These are phyloP conservation scores for Ophiostoma australiae DNA, from an alignment of 2,329 filamentous ascomycete genomes.

Conservation along the genomic window DNA sequence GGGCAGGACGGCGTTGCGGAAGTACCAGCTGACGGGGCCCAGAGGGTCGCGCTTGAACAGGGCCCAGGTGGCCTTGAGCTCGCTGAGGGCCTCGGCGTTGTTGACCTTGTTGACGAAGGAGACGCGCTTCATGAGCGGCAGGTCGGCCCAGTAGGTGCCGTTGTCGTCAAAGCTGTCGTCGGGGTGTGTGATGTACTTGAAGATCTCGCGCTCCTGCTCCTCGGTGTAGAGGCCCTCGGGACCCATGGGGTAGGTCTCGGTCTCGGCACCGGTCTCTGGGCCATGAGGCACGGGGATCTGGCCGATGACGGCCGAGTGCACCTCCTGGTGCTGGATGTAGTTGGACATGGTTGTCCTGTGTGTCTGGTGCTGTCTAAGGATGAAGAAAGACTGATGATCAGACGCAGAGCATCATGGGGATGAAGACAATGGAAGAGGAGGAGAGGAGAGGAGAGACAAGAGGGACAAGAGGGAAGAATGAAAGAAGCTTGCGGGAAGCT, in stretches of 20 bases:
- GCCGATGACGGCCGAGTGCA: slow-evolving; percentile 43
- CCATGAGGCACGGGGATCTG: slow-evolving; percentile 54
- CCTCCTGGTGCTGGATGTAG: slow-evolving; percentile 38
- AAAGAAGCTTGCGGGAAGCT: slow-evolving; percentile 16
- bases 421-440: background rate
- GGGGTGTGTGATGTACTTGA: slow-evolving; percentile 75
- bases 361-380: background rate
- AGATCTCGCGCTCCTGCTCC: slow-evolving; percentile 55
- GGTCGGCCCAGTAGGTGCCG: slow-evolving; percentile 89
- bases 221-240: slow-evolving; percentile 39
- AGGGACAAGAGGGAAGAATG: slow-evolving; percentile 4
- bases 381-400: slow-evolving; percentile 2
- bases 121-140: slow-evolving; percentile 64
- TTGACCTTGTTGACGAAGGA: slow-evolving; percentile 74
- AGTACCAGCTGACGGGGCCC: slow-evolving; percentile 78
- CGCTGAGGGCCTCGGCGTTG: slow-evolving; percentile 60
- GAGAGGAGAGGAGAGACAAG: background rate
- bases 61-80: slow-evolving; percentile 60
- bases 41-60: slow-evolving; percentile 88
- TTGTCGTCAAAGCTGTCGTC: slow-evolving; percentile 81
- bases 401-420: slow-evolving; percentile 18
- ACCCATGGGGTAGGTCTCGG: slow-evolving; percentile 42
- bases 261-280: slow-evolving; percentile 46
- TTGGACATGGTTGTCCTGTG: slow-evolving; percentile 34
- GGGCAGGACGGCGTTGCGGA: slow-evolving; percentile 84